phyloP scores from a whole-genome alignment of 495 filamentous ascomycete species.

The Penicillium pancosmium region DNA sequence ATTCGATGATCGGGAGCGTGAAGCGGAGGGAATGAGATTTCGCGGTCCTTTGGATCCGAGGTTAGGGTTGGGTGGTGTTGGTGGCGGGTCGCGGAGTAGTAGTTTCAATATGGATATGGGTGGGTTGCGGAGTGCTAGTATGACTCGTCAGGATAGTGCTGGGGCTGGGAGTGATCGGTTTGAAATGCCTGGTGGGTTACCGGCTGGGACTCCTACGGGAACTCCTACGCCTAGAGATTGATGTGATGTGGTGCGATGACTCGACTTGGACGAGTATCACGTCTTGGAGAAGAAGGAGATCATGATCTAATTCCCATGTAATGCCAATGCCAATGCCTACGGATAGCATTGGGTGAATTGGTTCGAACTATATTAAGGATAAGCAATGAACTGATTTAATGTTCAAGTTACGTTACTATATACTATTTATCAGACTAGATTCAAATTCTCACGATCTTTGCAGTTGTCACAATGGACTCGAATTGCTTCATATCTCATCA shows the following conservation, averaged over 20 bases:
- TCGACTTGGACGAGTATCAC: too few species aligned
- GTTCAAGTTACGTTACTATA: too few species aligned
- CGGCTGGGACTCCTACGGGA: conserved; percentile 12
- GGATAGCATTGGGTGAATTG: neutral
- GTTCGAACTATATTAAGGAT: neutral
- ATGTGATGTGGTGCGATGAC: neutral
- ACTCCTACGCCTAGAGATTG: conserved; percentile 13
- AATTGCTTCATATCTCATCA: too few species aligned
- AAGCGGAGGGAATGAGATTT: conserved; percentile 41
- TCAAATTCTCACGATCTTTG: too few species aligned
- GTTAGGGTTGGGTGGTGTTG: conserved; percentile 32
- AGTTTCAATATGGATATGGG: conserved; percentile 45
- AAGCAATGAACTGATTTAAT: too few species aligned
- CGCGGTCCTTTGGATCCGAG: conserved; percentile 35
- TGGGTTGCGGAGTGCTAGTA: conserved; percentile 39
- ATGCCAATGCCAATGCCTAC: conserved; percentile 1
- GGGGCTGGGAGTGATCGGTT: conserved; percentile 37
- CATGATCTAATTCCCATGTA: too few species aligned
- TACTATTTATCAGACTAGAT: too few species aligned
- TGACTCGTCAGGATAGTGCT: conserved; percentile 38
- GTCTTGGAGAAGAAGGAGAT: too few species aligned
- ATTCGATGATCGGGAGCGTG: conserved; percentile 20
- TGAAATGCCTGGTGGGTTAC: conserved; percentile 39
- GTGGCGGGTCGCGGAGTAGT: conserved; percentile 38
- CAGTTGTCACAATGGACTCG: too few species aligned